Conservation (phyloP, 2,329 filamentous ascomycete genomes). For the Chaetomium sp. region DNA sequence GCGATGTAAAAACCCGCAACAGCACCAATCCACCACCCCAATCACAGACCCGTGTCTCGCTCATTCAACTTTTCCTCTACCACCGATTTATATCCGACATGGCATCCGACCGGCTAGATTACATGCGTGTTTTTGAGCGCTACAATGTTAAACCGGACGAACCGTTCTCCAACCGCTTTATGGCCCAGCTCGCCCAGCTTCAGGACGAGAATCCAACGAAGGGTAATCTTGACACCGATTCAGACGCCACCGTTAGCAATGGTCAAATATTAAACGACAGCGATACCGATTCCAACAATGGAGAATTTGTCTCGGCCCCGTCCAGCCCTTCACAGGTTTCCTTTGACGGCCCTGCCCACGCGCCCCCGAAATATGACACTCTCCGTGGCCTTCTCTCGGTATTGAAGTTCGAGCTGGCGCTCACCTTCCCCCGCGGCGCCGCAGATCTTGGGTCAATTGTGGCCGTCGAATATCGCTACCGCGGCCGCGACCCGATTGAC, state of each 20-base stretch:
- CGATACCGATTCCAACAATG: slow-evolving; percentile 27
- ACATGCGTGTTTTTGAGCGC: slow-evolving; percentile 60
- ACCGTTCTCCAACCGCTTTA: slow-evolving; percentile 71
- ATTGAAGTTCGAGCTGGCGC: slow-evolving; percentile 39
- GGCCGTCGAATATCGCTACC: slow-evolving; percentile 48
- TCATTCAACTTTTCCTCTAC: slow-evolving; percentile 86
- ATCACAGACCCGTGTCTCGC: slow-evolving; percentile 63
- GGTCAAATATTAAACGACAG: slow-evolving; percentile 50
- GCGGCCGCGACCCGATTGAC: slow-evolving; percentile 28
- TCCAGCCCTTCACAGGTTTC: slow-evolving; percentile 15
- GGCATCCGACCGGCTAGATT: slow-evolving; percentile 63
- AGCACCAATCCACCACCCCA: slow-evolving; percentile 58
- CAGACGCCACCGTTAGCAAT: background rate
- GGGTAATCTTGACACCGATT: slow-evolving; percentile 13
- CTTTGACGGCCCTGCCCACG: slow-evolving; percentile 6
- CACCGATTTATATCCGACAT: slow-evolving; percentile 76
- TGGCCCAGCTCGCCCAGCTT: slow-evolving; percentile 64
- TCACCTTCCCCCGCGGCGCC: slow-evolving; percentile 48
- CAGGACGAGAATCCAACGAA: slow-evolving; percentile 61
- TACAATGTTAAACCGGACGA: slow-evolving; percentile 62
- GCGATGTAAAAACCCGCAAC: slow-evolving; percentile 80
- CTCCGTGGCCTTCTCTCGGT: slow-evolving; percentile 43
- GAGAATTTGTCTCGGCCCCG: slow-evolving; percentile 31
- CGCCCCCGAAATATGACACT: slow-evolving; percentile 41
- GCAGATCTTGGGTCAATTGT: slow-evolving; percentile 45